Evolutionary conservation across 1,139 yeast species (phyloP).

Genomic region (Blastobotrys capitulatus): DNA sequence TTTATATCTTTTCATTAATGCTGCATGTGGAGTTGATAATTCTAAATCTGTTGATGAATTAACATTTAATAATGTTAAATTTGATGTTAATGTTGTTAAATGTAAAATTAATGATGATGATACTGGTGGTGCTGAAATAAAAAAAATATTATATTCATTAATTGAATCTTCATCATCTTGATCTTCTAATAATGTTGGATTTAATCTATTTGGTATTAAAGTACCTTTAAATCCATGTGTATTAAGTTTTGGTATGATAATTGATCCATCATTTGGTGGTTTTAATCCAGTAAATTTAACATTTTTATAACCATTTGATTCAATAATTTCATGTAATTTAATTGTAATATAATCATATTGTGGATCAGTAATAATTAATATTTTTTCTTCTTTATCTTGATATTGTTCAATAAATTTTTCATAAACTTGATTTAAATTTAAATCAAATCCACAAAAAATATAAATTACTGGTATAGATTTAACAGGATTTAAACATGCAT

Average conservation of each 20-base stretch:
- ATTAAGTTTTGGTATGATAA: constrained; percentile 2
- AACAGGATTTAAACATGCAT: constrained; percentile 82
- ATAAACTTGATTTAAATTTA: constrained; percentile 19
- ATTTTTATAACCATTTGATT: background rate
- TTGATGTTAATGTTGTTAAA: constrained; percentile 61
- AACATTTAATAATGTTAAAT: constrained; percentile 37
- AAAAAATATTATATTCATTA: constrained; percentile 51
- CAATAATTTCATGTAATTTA: constrained; percentile 6
- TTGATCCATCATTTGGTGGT: constrained; percentile 10
- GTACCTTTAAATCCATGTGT: constrained; percentile 8
- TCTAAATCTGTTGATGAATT: constrained; percentile 8
- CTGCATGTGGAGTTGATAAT: constrained; percentile 60
- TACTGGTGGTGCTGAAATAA: constrained; percentile 53
- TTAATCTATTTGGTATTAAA: constrained; percentile 23
- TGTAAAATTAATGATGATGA: constrained; percentile 73
- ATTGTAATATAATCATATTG: constrained; percentile 19
- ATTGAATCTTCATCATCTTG: constrained; percentile 12
- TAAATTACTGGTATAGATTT: constrained; percentile 62
- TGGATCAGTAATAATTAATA: constrained; percentile 31
- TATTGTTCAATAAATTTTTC: constrained; percentile 20
- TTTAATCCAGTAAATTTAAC: constrained; percentile 3
- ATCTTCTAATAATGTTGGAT: constrained; percentile 12
- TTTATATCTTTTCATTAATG: constrained; percentile 75
- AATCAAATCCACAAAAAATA: constrained; percentile 50
- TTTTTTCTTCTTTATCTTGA: constrained; percentile 11